Conservation (phyloP, 345 rosid species). For the Citrus reticulata region DNA sequence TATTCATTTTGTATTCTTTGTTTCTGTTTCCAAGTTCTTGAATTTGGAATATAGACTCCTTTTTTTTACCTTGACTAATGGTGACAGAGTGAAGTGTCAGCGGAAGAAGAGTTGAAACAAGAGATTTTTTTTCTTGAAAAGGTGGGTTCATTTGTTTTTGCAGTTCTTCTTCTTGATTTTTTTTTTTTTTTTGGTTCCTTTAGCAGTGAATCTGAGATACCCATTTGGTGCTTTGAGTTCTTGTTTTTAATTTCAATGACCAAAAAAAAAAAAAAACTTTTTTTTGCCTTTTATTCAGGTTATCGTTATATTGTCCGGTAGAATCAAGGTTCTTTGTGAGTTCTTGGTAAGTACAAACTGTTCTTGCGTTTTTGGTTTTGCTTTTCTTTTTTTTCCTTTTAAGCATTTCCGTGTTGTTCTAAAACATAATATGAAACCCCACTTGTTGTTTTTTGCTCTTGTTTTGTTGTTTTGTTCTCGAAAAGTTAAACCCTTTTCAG, state of each 20-base stretch:
- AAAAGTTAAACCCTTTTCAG: background rate
- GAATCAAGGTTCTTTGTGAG: background rate
- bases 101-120: background rate
- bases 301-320: background rate
- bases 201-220: background rate
- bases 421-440: background rate
- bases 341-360: background rate
- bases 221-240: background rate
- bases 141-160: slow-evolving; percentile 2
- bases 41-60: background rate
- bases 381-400: background rate
- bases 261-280: background rate
- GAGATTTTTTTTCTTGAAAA: background rate
- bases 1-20: background rate
- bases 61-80: background rate
- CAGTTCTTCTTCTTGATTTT: background rate
- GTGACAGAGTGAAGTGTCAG: background rate
- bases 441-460: background rate
- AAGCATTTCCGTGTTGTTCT: background rate
- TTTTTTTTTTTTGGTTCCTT: background rate
- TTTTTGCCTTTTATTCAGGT: background rate
- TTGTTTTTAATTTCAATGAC: background rate
- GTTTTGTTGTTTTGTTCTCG: background rate
- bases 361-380: background rate
- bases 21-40: background rate